phyloP scores from a whole-genome alignment of 768 basidiomycete species.

The Termitomyces sp. region DNA sequence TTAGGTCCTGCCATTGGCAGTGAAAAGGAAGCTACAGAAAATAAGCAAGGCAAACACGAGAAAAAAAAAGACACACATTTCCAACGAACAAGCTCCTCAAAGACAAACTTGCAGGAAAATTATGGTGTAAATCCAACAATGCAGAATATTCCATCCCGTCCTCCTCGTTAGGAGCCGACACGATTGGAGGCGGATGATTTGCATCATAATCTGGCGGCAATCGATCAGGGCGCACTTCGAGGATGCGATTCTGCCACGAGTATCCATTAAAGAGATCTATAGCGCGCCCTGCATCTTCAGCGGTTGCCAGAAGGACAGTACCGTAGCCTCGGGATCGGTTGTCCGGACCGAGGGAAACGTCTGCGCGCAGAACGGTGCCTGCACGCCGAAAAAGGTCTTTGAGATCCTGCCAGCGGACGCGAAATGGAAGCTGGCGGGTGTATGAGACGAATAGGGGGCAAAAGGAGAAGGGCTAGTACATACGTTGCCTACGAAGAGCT shows the following conservation, averaged over 20 bases:
- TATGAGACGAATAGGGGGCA: background rate
- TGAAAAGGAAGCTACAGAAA: slow-evolving; percentile 76
- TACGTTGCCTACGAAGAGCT: slow-evolving; percentile 96
- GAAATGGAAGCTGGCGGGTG: slow-evolving; percentile 73
- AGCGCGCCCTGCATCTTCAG: slow-evolving; percentile 90
- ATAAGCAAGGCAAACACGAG: slow-evolving; percentile 3
- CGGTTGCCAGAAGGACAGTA: slow-evolving; percentile 90
- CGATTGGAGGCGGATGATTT: slow-evolving; percentile 15
- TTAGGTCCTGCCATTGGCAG: slow-evolving; percentile 97
- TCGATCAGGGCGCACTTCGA: slow-evolving; percentile 90
- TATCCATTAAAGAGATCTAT: slow-evolving; percentile 97
- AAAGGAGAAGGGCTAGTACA: slow-evolving; percentile 28
- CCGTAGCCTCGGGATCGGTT: slow-evolving; percentile 93
- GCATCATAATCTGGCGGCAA: slow-evolving; percentile 59
- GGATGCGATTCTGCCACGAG: slow-evolving; percentile 90
- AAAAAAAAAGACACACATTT: slow-evolving; percentile 55
- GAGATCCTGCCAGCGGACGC: slow-evolving; percentile 98
- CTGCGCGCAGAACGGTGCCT: slow-evolving; percentile 81
- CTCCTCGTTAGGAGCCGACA: slow-evolving; percentile 5
- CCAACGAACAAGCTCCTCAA: slow-evolving; percentile 78
- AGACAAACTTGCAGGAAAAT: slow-evolving; percentile 18
- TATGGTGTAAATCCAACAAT: slow-evolving; percentile 21
- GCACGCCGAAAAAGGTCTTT: slow-evolving; percentile 97
- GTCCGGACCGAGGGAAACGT: slow-evolving; percentile 76
- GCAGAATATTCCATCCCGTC: slow-evolving; percentile 13